These are phyloP conservation scores for Cucurbita ficifolia DNA, from an alignment of 306 rosid species.

Conservation along the genomic window DNA sequence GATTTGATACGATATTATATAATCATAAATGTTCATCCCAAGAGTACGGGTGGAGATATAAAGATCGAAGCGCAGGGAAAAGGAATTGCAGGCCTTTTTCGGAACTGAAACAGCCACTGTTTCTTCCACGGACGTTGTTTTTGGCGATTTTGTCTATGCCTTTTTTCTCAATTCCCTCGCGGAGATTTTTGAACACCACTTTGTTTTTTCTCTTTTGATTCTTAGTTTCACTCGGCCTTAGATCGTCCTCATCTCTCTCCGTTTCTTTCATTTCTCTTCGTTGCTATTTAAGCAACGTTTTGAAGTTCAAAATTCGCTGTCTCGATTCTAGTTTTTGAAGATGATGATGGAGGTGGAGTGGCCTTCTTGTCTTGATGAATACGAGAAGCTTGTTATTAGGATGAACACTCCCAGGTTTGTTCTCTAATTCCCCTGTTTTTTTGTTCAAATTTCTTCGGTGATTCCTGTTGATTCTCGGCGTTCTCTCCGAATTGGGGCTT, in stretches of 20 bases:
- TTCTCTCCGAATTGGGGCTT: conserved; percentile 28
- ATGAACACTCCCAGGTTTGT: conserved; percentile 87
- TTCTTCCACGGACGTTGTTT: background rate
- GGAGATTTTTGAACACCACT: background rate
- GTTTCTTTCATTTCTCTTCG: background rate
- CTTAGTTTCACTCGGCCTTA: background rate
- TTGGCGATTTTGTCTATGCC: conserved; percentile 9
- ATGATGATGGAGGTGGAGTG: conserved; percentile 39
- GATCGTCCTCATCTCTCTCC: background rate
- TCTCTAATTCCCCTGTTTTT: background rate
- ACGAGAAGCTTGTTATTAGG: conserved; percentile 62
- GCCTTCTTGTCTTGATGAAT: conserved; percentile 64
- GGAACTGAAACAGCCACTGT: background rate
- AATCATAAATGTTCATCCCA: background rate
- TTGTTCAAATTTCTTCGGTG: background rate
- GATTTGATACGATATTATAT: background rate
- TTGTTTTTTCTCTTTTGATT: background rate
- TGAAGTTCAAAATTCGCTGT: background rate
- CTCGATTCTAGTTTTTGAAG: background rate
- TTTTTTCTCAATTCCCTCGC: background rate
- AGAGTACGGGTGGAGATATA: background rate
- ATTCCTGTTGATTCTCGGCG: too few relatives aligned
- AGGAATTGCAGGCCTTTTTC: background rate
- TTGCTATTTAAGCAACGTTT: background rate
- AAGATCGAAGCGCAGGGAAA: background rate